A percentile compares a stretch with the other conserved stretches of the same genome.
phyloP scores from a whole-genome alignment of 208 protist species.

The Wallacemonas sp. region DNA sequence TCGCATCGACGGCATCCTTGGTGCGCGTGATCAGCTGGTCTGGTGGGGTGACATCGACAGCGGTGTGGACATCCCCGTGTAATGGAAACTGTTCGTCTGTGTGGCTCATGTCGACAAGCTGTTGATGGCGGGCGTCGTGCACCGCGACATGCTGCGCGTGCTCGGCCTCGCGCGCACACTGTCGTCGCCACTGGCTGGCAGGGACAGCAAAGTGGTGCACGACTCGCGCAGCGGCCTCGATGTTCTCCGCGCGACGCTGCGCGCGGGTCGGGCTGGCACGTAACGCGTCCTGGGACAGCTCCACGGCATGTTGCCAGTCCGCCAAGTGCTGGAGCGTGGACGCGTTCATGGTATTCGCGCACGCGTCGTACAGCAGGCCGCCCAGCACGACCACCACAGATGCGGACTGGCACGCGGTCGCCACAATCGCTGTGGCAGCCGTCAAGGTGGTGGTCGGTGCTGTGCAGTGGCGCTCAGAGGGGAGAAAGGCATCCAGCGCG shows the following conservation, averaged over 20 bases:
- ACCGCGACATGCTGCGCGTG: neutral
- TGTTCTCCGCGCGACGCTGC: slow-evolving; percentile 31
- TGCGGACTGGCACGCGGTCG: slow-evolving; percentile 17
- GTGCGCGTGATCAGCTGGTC: too few relatives aligned
- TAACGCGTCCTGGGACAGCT: neutral
- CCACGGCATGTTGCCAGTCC: neutral
- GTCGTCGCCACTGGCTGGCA: neutral
- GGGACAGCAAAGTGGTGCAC: slow-evolving; percentile 26
- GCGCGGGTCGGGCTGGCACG: slow-evolving; percentile 2
- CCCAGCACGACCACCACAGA: slow-evolving; percentile 34
- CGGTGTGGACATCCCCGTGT: too few relatives aligned
- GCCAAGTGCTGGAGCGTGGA: slow-evolving; percentile 28
- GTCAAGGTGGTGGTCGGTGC: neutral
- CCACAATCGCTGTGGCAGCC: neutral
- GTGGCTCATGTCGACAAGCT: neutral
- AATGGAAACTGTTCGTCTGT: too few relatives aligned
- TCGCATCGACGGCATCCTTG: too few relatives aligned
- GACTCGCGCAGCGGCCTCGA: slow-evolving; percentile 24
- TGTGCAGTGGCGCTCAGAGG: neutral
- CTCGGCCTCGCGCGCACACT: neutral
- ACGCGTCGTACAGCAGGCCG: slow-evolving; percentile 24
- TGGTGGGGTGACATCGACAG: too few relatives aligned
- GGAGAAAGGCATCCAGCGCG: slow-evolving; percentile 1
- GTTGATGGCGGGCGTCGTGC: slow-evolving; percentile 7
- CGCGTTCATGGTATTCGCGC: slow-evolving; percentile 34